Conservation (phyloP, 208 protist genomes). For the Lotmaria passim region DNA sequence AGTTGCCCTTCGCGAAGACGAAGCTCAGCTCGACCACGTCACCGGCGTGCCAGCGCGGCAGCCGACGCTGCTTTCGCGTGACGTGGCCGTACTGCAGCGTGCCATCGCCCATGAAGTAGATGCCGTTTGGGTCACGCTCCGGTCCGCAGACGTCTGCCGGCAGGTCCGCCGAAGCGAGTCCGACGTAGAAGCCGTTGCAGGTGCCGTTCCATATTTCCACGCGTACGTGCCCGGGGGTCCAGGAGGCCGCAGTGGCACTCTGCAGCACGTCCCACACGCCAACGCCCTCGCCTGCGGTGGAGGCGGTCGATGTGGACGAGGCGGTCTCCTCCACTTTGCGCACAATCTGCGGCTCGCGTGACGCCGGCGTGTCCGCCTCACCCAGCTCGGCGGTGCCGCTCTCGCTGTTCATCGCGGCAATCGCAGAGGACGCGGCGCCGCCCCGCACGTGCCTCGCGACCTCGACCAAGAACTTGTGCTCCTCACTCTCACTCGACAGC, state of each 20-base stretch:
- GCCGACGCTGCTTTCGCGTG: conserved; percentile 29
- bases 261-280: conserved; percentile 32
- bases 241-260: conserved; percentile 24
- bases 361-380: conserved; percentile 24
- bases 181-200: conserved; percentile 35
- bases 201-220: conserved; percentile 36
- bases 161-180: conserved; percentile 36
- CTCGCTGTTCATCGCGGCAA: neutral
- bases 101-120: conserved; percentile 47
- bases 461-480: conserved; percentile 33
- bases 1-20: conserved; percentile 43
- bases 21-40: conserved; percentile 53
- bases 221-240: conserved; percentile 36
- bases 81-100: conserved; percentile 32
- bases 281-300: conserved; percentile 4
- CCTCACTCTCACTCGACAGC: conserved; percentile 30
- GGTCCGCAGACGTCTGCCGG: conserved; percentile 18
- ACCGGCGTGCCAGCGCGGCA: conserved; percentile 47
- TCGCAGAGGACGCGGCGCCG: neutral
- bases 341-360: conserved; percentile 30
- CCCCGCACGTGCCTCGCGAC: conserved; percentile 32
- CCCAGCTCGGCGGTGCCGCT: conserved; percentile 2
- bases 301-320: conserved; percentile 9
- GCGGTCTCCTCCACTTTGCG: conserved; percentile 26
- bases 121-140: conserved; percentile 32